Evolutionary conservation across 768 basidiomycete species (phyloP), one percentile per base, ranked within the genome.

Genomic region (Mycena amicta): DNA sequence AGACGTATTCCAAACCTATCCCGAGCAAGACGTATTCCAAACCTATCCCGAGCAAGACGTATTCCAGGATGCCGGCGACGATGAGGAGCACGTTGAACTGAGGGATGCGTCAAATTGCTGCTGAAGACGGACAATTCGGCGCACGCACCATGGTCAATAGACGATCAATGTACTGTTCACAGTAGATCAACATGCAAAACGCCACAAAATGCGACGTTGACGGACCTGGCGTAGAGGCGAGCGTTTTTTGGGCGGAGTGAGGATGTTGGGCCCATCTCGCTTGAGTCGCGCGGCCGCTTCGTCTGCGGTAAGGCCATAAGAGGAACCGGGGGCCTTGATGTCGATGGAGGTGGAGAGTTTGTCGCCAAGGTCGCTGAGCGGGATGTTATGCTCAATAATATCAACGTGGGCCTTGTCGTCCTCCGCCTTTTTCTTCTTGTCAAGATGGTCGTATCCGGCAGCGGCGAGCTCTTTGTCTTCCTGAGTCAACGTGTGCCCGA

Each of bases 161-260:
- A 30, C 85, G 83, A 67, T 88, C 86, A 49, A 86, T 63, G 67
- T 86, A 89, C 87, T 88, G 65, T 15, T 22, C n/a, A 29, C 30
- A 50, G 41, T 39, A 49, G n/a, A 16, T 40, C 49, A 56, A 46
- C 45, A n/a, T 33, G 45, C 23, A 61, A 28, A 20, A 6, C 20
- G 26, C 31, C 45, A 30, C 56, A 25, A 57, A 66, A 56, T 66
- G 50, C 53, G 39, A 55, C 40, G 26, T 26, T 31, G 45, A 61
- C 71, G 31, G 50, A 86, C 87, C 82, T 86, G 86, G 66, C 82
- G 77, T 13, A 87, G 64, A 31, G 85, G 83, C 40, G 84, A 86
- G 66, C 85, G 85, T 70, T 86, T 88, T 71, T 81, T 82, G 0
- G 86, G 85, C 23, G 86, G 87, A 5, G 86, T 88, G 49, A 89